Evolutionary conservation across 805 yeast species (phyloP).

Genomic region (Starmerella bombi): DNA sequence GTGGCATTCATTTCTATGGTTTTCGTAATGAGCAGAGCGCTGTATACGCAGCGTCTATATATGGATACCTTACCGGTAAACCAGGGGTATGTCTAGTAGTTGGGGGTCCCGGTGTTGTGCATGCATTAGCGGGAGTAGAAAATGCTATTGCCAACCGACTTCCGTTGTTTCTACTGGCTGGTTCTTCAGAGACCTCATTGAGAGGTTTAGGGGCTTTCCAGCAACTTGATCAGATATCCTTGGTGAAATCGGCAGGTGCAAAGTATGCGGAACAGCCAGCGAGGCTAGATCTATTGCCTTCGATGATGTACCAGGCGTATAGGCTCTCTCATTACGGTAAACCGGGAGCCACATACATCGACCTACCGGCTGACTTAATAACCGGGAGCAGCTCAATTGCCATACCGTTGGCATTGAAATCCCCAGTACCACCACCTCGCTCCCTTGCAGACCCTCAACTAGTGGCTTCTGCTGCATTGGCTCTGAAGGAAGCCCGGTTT

Average conservation of each 20-base stretch:
- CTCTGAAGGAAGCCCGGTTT: constrained; percentile 29
- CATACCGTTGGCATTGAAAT: not conserved
- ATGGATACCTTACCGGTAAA: constrained; percentile 49
- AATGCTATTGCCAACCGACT: constrained; percentile 50
- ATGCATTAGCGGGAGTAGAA: constrained; percentile 51
- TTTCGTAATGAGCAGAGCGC: constrained; percentile 66
- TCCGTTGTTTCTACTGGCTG: constrained; percentile 56
- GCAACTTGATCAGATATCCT: constrained; percentile 51
- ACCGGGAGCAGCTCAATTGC: constrained; percentile 23
- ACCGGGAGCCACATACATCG: constrained; percentile 52
- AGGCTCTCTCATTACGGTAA: constrained; percentile 35
- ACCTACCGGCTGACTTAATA: constrained; percentile 50
- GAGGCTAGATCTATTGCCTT: constrained; percentile 27
- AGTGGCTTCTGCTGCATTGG: constrained; percentile 29
- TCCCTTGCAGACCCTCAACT: constrained; percentile 29
- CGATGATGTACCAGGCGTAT: constrained; percentile 36
- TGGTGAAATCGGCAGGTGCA: constrained; percentile 33
- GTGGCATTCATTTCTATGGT: constrained; percentile 43
- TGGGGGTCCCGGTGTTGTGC: constrained; percentile 65
- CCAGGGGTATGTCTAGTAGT: constrained; percentile 61
- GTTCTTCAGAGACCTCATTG: constrained; percentile 40
- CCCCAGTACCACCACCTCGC: constrained; percentile 29
- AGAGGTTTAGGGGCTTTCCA: constrained; percentile 53
- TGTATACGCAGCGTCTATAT: constrained; percentile 59
- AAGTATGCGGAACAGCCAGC: constrained; percentile 41